Evolutionary conservation across 345 rosid genomes (phyloP), one percentile per base, ranked within the genome.

Genomic region (Diplotaxis tenuifolia): DNA sequence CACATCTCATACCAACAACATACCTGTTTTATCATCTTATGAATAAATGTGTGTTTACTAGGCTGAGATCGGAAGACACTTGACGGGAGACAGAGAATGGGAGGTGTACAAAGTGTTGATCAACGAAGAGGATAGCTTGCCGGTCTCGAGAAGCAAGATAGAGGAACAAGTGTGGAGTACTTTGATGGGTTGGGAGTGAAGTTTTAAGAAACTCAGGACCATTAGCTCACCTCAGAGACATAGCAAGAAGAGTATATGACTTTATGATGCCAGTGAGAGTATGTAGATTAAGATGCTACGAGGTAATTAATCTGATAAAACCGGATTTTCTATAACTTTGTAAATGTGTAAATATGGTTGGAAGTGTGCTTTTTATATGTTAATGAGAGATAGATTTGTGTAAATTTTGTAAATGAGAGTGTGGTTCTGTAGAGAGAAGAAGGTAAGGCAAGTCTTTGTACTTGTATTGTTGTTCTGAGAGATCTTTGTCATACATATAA

Each of bases 131-230:
- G 93, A 88, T 23, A 82, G 85, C 71, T 79, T 79, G 50, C 56
- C 82, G 0, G 65, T 86, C 49, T 79, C 82, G 0, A 77, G 81
- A 74, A 74, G 75, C 64, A 87, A 84, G 76, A 88, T 95, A 7
- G 89, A 87, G 89, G 87, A 81, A 81, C 82, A 79, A 80, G 97
- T 88, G 10, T 89, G 96, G 99, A 95, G 84, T 58, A 81, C 75
- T 83, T 80, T 95, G 69, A 90, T 92, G 96, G 99, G 97, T 50
- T 88, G 97, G 97, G 86, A 92, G 61, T 84, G 81, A 86, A 38
- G 7, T 0, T 12, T 56, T 12, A 15, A 45, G 29, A 45, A n/a
- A 19, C 3, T 32, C 18, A 56, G 20, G 58, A 70, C 53, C 71
- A 50, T 62, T 2, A 54, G 53, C 75, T 70, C 59, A 76, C 71